phyloP scores from a whole-genome alignment of 345 rosid genomes.

The Corymbia maculata region DNA sequence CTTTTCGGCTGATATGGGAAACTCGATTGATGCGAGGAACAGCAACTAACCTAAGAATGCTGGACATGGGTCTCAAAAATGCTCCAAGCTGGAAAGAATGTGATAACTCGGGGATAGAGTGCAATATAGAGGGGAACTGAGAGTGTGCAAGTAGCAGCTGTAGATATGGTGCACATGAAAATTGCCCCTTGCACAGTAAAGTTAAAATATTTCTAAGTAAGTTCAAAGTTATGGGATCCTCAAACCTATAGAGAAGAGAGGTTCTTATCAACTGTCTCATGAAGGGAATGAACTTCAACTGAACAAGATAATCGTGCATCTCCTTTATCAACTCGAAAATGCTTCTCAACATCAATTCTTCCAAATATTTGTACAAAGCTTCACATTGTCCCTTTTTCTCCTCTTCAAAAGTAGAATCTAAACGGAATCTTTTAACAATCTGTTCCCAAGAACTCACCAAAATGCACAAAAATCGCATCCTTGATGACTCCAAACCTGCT shows the following conservation, averaged over 20 bases:
- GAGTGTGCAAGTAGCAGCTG: conserved; percentile 77
- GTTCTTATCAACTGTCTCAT: conserved; percentile 58
- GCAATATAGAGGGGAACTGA: conserved; percentile 55
- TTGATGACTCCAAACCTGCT: conserved; percentile 22
- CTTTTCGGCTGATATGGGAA: conserved; percentile 6
- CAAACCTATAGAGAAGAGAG: conserved; percentile 66
- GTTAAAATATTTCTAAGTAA: conserved; percentile 35
- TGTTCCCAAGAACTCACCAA: conserved; percentile 58
- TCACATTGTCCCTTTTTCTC: conserved; percentile 20
- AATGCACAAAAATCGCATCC: conserved; percentile 35
- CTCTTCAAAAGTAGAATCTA: conserved; percentile 5
- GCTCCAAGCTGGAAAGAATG: conserved; percentile 34
- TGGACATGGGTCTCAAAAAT: conserved; percentile 55
- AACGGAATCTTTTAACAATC: conserved; percentile 31
- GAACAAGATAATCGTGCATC: conserved; percentile 45
- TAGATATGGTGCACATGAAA: conserved; percentile 39
- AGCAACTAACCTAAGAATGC: conserved; percentile 54
- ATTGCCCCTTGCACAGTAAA: conserved; percentile 44
- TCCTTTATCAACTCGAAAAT: conserved; percentile 30
- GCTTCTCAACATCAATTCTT: conserved; percentile 57
- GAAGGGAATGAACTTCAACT: conserved; percentile 51
- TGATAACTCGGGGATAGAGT: conserved; percentile 22
- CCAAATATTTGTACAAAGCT: conserved; percentile 49
- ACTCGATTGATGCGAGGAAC: conserved; percentile 16
- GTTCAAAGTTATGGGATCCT: conserved; percentile 56